These are phyloP conservation scores for Venturia effusa DNA, from an alignment of 2,329 filamentous ascomycete species.

Conservation along the genomic window DNA sequence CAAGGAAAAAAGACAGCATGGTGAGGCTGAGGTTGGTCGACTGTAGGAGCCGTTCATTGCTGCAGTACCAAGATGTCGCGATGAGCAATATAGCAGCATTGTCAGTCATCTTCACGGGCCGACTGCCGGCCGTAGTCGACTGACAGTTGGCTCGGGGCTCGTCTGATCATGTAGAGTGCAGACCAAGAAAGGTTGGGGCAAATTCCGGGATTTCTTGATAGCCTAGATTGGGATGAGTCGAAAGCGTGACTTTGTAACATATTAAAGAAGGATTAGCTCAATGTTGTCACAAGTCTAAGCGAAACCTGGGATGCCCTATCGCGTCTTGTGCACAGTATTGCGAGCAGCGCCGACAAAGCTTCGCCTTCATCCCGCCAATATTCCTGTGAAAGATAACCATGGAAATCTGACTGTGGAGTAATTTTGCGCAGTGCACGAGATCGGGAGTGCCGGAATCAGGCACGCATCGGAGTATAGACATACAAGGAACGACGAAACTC, in stretches of 20 bases:
- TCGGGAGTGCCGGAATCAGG: not conserved
- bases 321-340: not conserved
- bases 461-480: not conserved
- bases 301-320: not conserved
- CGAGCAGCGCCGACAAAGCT: not conserved
- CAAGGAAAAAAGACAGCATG: not conserved
- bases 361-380: not conserved
- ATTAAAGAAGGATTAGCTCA: not conserved
- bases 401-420: not conserved
- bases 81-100: not conserved
- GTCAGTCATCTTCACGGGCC: not conserved
- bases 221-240: not conserved
- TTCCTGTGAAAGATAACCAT: not conserved
- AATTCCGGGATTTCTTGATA: not conserved
- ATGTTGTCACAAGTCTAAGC: conserved; percentile 1
- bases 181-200: not conserved
- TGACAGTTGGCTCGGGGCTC: not conserved
- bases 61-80: not conserved
- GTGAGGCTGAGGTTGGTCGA: not conserved
- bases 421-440: not conserved
- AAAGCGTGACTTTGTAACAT: not conserved
- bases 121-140: not conserved
- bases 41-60: not conserved
- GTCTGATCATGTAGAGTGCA: not conserved
- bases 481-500: not conserved